These are phyloP conservation scores for Odontarrhena argentea DNA, from an alignment of 345 rosid genomes.

Conservation along the genomic window DNA sequence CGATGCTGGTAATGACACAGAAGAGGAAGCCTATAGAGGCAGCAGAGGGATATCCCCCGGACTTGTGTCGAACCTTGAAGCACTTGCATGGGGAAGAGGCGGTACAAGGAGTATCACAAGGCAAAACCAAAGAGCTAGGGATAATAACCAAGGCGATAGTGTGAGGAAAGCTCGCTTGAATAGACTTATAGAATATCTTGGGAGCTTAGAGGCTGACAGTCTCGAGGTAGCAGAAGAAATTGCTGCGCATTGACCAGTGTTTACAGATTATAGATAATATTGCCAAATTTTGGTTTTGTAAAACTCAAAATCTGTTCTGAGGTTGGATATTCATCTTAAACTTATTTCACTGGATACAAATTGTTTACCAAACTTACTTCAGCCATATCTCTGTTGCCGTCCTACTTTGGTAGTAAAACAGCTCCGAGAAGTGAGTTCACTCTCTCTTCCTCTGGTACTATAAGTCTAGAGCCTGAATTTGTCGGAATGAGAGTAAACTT, in stretches of 20 bases:
- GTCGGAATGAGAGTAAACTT: constrained; percentile 7
- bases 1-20: constrained; percentile 54
- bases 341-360: constrained; percentile 66
- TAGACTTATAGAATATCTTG: constrained; percentile 71
- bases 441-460: constrained; percentile 37
- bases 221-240: constrained; percentile 57
- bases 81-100: constrained; percentile 94
- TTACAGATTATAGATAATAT: neutral
- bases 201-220: constrained; percentile 57
- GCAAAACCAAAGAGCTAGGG: constrained; percentile 53
- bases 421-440: constrained; percentile 69
- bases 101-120: constrained; percentile 85
- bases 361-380: constrained; percentile 59
- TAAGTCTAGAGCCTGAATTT: constrained; percentile 28
- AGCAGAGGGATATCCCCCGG: constrained; percentile 72
- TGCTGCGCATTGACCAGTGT: constrained; percentile 12
- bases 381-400: constrained; percentile 71
- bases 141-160: constrained; percentile 44
- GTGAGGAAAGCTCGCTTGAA: constrained; percentile 65
- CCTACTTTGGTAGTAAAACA: constrained; percentile 66
- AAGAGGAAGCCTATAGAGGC: constrained; percentile 56
- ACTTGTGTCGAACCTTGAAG: constrained; percentile 67
- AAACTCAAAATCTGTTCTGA: constrained; percentile 37
- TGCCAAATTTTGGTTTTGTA: constrained; percentile 2
- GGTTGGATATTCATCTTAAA: constrained; percentile 70